A percentile compares a stretch with the other conserved stretches of the same genome.
Conservation (phyloP, 257 asterid genomes). For the Capsicum pubescens region DNA sequence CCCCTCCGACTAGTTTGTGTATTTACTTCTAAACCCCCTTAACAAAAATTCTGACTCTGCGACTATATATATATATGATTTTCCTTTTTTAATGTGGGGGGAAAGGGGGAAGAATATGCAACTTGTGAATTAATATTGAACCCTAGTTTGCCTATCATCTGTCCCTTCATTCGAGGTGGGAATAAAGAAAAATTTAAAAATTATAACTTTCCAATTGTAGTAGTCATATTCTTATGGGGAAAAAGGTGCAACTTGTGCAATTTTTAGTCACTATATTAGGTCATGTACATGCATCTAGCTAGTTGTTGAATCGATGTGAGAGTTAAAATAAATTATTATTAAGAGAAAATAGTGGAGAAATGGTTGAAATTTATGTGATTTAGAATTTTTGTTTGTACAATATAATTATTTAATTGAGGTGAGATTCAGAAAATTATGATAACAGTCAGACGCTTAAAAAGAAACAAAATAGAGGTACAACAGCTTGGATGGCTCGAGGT, state of each 20-base stretch:
- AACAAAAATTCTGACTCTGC: too few species aligned
- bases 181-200: not conserved
- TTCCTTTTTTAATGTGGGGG: not conserved
- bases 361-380: not conserved
- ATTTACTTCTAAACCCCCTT: too few species aligned
- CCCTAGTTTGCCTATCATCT: constrained; percentile 17
- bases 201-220: constrained; percentile 5
- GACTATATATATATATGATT: not conserved
- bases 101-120: not conserved
- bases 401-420: not conserved
- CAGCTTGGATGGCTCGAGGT: not conserved
- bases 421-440: not conserved
- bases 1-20: too few species aligned
- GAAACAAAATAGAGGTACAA: not conserved
- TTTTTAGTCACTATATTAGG: not conserved
- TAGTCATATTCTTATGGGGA: not conserved
- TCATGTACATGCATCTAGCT: constrained; percentile 21
- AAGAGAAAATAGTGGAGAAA: not conserved
- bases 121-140: constrained; percentile 11
- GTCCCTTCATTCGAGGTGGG: not conserved
- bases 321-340: not conserved
- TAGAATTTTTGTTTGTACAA: not conserved
- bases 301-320: not conserved
- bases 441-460: not conserved
- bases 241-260: constrained; percentile 21